Percentiles rank a stretch among this genome's conserved stretches.
Evolutionary conservation across 306 rosid species (phyloP).

Genomic region (Trifolium subterraneum): DNA sequence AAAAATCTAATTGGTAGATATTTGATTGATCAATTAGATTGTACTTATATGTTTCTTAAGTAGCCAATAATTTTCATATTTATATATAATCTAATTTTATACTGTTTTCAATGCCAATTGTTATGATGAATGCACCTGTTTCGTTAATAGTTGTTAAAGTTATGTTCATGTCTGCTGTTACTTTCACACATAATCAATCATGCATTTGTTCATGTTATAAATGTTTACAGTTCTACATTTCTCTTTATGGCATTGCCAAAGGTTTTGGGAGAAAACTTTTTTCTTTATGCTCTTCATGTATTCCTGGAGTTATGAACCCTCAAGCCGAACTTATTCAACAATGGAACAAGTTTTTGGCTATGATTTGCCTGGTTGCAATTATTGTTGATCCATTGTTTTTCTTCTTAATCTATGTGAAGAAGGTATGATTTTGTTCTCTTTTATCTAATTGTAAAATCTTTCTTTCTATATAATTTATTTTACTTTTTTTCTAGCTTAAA

Average conservation of each 20-base stretch:
- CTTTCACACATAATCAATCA: not conserved
- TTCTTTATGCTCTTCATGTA: conserved; percentile 53
- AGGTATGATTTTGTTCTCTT: conserved; percentile 48
- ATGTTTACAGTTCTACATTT: conserved; percentile 50
- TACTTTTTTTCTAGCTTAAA: not conserved
- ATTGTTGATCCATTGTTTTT: conserved; percentile 83
- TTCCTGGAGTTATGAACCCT: conserved; percentile 86
- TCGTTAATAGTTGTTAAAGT: too few relatives aligned
- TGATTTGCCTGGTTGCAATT: conserved; percentile 63
- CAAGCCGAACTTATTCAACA: conserved; percentile 67
- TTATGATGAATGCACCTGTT: not conserved
- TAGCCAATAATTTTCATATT: too few relatives aligned
- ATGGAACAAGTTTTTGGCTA: conserved; percentile 77
- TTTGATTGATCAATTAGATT: too few relatives aligned
- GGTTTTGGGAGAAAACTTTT: conserved; percentile 63
- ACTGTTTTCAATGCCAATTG: not conserved
- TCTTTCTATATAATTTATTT: too few relatives aligned
- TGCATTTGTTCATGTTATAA: not conserved
- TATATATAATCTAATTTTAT: too few relatives aligned
- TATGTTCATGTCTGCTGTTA: not conserved
- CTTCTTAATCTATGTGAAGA: conserved; percentile 54
- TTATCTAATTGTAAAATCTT: not conserved
- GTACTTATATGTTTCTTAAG: too few relatives aligned
- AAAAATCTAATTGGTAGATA: too few relatives aligned
- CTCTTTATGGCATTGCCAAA: conserved; percentile 77